Conservation (phyloP, 2,329 filamentous ascomycete species). For the Aulographum hederae region DNA sequence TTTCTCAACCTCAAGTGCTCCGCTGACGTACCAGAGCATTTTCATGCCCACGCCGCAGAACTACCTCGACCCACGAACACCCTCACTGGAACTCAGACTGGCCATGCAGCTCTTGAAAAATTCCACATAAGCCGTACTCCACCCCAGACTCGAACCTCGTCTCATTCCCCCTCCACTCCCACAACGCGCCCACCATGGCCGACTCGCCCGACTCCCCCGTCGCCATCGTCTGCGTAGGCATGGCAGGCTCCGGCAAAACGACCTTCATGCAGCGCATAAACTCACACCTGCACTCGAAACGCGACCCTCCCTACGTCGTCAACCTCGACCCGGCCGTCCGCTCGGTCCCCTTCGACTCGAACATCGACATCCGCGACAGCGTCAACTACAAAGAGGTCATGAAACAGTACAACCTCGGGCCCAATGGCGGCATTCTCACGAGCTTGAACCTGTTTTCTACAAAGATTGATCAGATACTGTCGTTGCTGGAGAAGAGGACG, state of each 20-base stretch:
- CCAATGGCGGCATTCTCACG: constrained; percentile 92
- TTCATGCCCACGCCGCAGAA: too few relatives aligned
- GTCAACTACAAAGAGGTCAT: constrained; percentile 99
- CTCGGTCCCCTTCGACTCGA: constrained; percentile 84
- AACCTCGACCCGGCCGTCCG: constrained; percentile 94
- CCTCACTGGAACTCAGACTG: too few relatives aligned
- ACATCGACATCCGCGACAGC: constrained; percentile 96
- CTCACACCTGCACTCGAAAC: constrained; percentile 67
- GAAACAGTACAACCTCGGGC: constrained; percentile 96
- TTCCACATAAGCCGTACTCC: too few relatives aligned
- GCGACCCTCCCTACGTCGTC: constrained; percentile 77
- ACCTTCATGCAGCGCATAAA: constrained; percentile 99
- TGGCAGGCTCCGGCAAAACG: constrained; percentile 98
- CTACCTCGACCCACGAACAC: too few relatives aligned
- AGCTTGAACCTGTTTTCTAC: constrained; percentile 93
- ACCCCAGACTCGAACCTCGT: too few relatives aligned
- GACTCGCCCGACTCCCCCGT: too few relatives aligned
- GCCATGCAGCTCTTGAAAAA: too few relatives aligned
- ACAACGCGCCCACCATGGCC: too few relatives aligned
- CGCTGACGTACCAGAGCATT: too few relatives aligned
- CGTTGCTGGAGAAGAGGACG: constrained; percentile 68
- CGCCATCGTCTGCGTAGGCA: constrained; percentile 84
- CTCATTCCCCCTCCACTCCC: too few relatives aligned
- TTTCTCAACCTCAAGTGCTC: too few relatives aligned
- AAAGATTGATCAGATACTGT: constrained; percentile 90